Percentiles rank a stretch among this genome's conserved stretches.
Conservation (phyloP, 2,329 filamentous ascomycete species). For the Lachnum nothofagi region DNA sequence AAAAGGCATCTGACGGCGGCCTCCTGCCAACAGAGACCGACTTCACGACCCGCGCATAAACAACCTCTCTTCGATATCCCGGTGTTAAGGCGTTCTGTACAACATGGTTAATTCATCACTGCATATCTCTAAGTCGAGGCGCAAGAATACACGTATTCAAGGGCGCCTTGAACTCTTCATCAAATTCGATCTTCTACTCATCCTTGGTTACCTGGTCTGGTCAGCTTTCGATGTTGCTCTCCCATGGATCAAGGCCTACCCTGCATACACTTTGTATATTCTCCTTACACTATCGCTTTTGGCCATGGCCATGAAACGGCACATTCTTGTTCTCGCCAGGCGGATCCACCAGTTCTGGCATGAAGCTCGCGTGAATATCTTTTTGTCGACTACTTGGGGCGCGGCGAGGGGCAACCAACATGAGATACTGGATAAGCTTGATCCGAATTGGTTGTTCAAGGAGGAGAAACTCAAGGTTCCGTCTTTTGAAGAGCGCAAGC, state of each 20-base stretch:
- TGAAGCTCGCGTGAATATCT: too few species aligned
- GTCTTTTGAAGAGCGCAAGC: too few species aligned
- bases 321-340: too few species aligned
- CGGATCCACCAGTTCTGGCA: too few species aligned
- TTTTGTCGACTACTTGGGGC: too few species aligned
- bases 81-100: background rate
- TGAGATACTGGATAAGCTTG: too few species aligned
- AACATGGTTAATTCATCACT: background rate
- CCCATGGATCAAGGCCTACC: background rate
- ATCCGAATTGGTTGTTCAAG: too few species aligned
- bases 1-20: constrained; percentile 61
- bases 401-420: too few species aligned
- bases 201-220: background rate
- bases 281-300: too few species aligned
- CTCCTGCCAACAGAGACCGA: constrained; percentile 70
- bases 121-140: too few species aligned
- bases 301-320: too few species aligned
- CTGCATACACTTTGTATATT: background rate
- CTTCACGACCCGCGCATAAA: constrained; percentile 65
- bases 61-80: background rate
- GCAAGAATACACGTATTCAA: background rate
- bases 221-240: background rate
- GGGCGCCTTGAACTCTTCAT: background rate
- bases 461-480: too few species aligned
- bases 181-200: background rate